These are phyloP conservation scores for Phytophthora pluvialis DNA, from an alignment of 352 stramenopile genomes.

Conservation along the genomic window DNA sequence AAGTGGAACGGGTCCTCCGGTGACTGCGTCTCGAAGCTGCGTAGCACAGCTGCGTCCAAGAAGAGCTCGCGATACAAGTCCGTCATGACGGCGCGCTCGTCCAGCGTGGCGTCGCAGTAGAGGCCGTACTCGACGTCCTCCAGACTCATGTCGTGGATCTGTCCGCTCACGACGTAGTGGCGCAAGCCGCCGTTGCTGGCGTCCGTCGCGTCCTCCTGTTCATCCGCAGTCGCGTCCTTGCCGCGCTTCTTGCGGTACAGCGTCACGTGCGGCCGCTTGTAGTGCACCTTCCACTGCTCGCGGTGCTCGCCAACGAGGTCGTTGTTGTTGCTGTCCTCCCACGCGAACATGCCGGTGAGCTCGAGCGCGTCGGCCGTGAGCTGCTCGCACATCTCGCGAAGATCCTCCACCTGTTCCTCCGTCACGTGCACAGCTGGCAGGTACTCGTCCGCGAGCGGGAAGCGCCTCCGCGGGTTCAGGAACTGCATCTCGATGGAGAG, in stretches of 20 bases:
- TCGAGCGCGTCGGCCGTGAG: conserved; percentile 54
- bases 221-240: conserved; percentile 19
- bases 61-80: conserved; percentile 52
- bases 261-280: conserved; percentile 54
- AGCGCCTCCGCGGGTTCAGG: conserved; percentile 62
- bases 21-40: conserved; percentile 46
- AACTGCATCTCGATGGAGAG: conserved; percentile 70
- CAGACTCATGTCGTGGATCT: conserved; percentile 54
- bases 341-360: conserved; percentile 64
- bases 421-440: conserved; percentile 54
- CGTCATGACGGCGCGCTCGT: conserved; percentile 56
- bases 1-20: conserved; percentile 52
- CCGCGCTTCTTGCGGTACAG: conserved; percentile 58
- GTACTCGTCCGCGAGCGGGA: conserved; percentile 60
- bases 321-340: conserved; percentile 55
- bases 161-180: conserved; percentile 53
- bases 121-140: conserved; percentile 61
- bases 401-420: conserved; percentile 45
- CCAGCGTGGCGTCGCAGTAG: conserved; percentile 52
- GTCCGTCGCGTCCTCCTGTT: conserved; percentile 21
- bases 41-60: conserved; percentile 50
- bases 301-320: conserved; percentile 40
- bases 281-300: conserved; percentile 61
- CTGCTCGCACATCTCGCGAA: conserved; percentile 54
- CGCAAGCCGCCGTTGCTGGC: conserved; percentile 34